A percentile compares a stretch with the other conserved stretches of the same genome.
These are phyloP conservation scores for Sanghuangporus sanghuang DNA, from an alignment of 1,284 basidiomycete species.

Conservation along the genomic window DNA sequence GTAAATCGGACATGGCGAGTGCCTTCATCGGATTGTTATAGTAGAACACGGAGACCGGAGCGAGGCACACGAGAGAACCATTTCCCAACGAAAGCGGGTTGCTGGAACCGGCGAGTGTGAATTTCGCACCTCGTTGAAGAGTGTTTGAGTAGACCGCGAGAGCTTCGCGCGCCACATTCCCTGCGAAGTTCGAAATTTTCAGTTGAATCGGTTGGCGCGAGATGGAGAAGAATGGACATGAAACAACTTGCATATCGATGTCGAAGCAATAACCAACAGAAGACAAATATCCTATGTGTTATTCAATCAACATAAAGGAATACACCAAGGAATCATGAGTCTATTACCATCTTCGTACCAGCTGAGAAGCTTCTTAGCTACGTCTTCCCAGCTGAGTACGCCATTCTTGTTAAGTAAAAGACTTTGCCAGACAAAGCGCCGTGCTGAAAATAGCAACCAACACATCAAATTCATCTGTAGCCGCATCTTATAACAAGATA, in stretches of 20 bases:
- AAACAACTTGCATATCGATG: slow-evolving; percentile 13
- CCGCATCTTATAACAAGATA: background rate
- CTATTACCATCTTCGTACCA: slow-evolving; percentile 18
- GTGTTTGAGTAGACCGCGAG: background rate
- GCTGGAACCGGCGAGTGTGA: background rate
- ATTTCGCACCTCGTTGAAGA: background rate
- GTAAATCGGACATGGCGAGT: background rate
- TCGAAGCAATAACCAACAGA: slow-evolving; percentile 21
- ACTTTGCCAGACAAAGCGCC: slow-evolving; percentile 13
- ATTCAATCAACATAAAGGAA: background rate
- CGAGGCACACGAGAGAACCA: slow-evolving; percentile 13
- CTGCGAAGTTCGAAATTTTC: background rate
- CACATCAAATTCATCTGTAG: background rate
- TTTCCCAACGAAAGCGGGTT: slow-evolving; percentile 1
- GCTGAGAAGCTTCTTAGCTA: slow-evolving; percentile 13
- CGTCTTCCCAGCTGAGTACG: slow-evolving; percentile 19
- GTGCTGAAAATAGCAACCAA: background rate
- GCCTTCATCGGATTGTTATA: slow-evolving; percentile 1
- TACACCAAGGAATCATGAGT: background rate
- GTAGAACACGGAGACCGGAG: slow-evolving; percentile 8
- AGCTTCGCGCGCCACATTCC: slow-evolving; percentile 2
- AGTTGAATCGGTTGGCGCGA: background rate
- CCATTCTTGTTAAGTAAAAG: slow-evolving; percentile 15
- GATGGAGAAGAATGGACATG: background rate
- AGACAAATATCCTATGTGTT: slow-evolving; percentile 20